Evolutionary conservation across 495 filamentous ascomycete genomes (phyloP).

Genomic region (Podospora anserina): DNA sequence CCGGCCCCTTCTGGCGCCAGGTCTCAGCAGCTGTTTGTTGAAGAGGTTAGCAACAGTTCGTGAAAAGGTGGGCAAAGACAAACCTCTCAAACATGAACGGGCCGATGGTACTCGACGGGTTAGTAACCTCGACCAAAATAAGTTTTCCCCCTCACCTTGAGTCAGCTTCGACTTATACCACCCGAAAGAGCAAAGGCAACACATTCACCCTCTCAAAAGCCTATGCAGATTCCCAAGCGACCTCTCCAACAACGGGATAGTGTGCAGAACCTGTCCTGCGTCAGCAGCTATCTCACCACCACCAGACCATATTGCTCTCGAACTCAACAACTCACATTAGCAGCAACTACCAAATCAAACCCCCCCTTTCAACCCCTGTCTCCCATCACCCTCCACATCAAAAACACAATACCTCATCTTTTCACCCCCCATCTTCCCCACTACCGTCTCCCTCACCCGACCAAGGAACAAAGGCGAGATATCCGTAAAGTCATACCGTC

Average conservation of each 20-base stretch:
- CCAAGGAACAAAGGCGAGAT: conserved; percentile 2
- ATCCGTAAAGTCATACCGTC: not conserved
- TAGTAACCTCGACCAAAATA: conserved; percentile 30
- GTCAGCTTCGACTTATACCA: not conserved
- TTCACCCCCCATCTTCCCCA: conserved; percentile 20
- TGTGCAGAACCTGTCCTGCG: not conserved
- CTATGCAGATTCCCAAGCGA: not conserved
- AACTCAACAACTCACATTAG: conserved; percentile 35
- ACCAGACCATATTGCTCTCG: not conserved
- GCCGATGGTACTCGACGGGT: no score
- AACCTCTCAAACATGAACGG: no score
- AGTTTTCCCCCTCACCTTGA: conserved; percentile 5
- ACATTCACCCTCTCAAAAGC: not conserved
- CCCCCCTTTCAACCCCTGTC: conserved; percentile 46
- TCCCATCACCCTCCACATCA: conserved; percentile 48
- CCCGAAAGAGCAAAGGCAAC: not conserved
- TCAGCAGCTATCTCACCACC: not conserved
- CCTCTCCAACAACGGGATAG: not conserved
- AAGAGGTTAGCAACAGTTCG: no score
- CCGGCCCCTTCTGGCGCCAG: no score
- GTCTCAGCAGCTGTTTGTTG: no score
- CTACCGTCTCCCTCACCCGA: conserved; percentile 33
- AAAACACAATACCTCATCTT: conserved; percentile 45
- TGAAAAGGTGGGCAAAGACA: no score
- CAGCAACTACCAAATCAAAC: conserved; percentile 55